Base-by-base conservation (phyloP, 2,329 filamentous ascomycete genomes). In the Aspergillus terreus region DNA sequence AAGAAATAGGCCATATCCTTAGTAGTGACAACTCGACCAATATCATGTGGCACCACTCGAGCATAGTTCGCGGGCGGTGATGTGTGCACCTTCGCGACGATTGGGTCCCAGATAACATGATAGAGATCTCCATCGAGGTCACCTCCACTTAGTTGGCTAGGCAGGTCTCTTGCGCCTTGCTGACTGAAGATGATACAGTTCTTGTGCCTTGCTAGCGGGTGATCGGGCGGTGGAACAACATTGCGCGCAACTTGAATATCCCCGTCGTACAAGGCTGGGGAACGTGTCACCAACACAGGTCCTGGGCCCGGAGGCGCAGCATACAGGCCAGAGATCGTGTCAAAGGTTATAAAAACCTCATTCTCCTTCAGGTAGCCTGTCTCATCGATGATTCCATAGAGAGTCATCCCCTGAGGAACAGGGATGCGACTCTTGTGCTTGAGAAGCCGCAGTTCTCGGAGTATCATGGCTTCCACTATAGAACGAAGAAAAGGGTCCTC, bases 311-410 rank as follows among this genome's bases (percentile, higher is more conserved):
- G 58, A 11, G 55, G 54, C 15, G 46, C 17, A 7, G 41, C 19
- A 27, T 51, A 51, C 38, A 48, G 45, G 12, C 46, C 52, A 4
- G 44, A 21, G 40, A 55, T 47, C 1, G 51, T 47, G 19, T 59
- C 43, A 23, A 51, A 62, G 4, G 58, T 58, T 12, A 61, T 51
- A 14, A 54, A 61, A 6, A 62, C 79, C 56, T 95, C 76, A 1
- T 81, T 80, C 62, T 89, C 84, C 9, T 78, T 57, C 0, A 95
- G 74, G 33, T 78, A 81, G 0, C 81, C 82, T 0, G 87, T 90
- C 67, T 95, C 90, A 55, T 95, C 90, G 82, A 94, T 88, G 46
- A 95, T 78, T 0, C 90, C 90, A 59, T 90, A 91, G 0, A 95
- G 76, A 0, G 88, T 91, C n/a, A 85, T 79, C 0, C 88, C 90